Conservation (phyloP, 257 asterid genomes). For the Anisodus tanguticus region DNA sequence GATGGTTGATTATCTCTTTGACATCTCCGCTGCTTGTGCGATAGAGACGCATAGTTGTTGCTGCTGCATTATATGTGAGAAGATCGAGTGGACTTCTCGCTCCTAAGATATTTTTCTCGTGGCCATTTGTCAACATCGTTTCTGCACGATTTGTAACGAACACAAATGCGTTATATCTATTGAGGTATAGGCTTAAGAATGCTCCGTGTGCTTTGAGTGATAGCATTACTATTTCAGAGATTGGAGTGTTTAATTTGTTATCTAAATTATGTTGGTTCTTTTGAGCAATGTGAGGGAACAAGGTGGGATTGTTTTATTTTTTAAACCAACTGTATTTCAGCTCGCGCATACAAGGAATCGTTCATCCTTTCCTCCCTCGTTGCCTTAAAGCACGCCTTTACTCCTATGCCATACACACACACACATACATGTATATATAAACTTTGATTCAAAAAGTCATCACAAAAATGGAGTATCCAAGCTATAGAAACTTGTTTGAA, state of each 20-base stretch:
- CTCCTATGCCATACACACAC: too few relatives aligned
- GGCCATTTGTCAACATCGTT: neutral
- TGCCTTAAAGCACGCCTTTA: too few relatives aligned
- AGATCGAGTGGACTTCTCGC: neutral
- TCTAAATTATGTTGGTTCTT: neutral
- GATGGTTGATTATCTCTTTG: neutral
- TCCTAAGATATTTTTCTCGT: conserved; percentile 12
- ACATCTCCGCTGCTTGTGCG: neutral
- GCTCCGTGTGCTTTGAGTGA: neutral
- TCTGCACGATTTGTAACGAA: neutral
- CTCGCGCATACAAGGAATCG: too few relatives aligned
- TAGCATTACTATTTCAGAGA: neutral
- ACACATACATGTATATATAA: too few relatives aligned
- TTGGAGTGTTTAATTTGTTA: neutral
- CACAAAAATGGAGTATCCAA: neutral
- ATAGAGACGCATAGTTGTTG: neutral
- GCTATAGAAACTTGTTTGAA: neutral
- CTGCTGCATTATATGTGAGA: conserved; percentile 1
- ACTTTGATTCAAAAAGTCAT: too few relatives aligned
- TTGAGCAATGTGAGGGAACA: neutral
- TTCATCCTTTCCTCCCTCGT: too few relatives aligned
- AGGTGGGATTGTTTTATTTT: neutral
- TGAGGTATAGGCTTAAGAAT: neutral
- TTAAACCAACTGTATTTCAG: too few relatives aligned
- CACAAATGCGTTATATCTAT: neutral